phyloP scores from a whole-genome alignment of 73 alveolate species.

The Halteria grandinella region DNA sequence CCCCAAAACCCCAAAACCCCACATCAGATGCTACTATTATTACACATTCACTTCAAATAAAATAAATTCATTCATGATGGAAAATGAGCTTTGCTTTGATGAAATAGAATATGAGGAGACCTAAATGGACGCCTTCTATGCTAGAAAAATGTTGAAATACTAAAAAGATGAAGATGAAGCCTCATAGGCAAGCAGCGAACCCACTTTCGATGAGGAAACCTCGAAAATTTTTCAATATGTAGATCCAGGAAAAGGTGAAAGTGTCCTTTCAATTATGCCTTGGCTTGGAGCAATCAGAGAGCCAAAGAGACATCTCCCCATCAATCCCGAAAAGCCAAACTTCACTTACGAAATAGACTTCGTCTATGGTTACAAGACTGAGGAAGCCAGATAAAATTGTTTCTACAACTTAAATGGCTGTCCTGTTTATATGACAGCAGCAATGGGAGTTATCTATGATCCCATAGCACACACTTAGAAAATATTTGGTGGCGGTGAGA shows the following conservation, averaged over 20 bases:
- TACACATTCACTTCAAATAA: too few relatives aligned
- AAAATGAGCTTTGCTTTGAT: too few relatives aligned
- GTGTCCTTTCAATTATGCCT: conserved; percentile 36
- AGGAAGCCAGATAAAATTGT: conserved; percentile 86
- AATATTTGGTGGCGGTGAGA: conserved; percentile 85
- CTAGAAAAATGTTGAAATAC: too few relatives aligned
- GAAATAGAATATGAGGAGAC: too few relatives aligned
- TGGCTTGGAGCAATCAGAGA: conserved; percentile 82
- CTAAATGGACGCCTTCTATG: too few relatives aligned
- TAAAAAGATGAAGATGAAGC: too few relatives aligned
- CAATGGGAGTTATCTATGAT: conserved; percentile 88
- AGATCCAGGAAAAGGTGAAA: conserved; percentile 67
- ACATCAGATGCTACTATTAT: too few relatives aligned
- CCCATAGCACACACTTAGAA: conserved; percentile 65
- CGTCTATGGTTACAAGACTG: conserved; percentile 93
- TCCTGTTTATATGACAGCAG: conserved; percentile 94
- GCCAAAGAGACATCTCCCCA: conserved; percentile 46
- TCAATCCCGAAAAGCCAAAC: conserved; percentile 60
- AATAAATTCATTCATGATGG: too few relatives aligned
- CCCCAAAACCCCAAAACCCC: too few relatives aligned
- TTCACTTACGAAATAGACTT: conserved; percentile 85
- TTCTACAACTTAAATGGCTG: conserved; percentile 72
- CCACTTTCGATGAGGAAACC: too few relatives aligned
- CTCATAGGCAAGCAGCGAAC: too few relatives aligned
- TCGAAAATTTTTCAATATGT: conserved; percentile 55